These are phyloP conservation scores for Globisporangium nunn DNA, from an alignment of 352 stramenopile species.

Conservation along the genomic window DNA sequence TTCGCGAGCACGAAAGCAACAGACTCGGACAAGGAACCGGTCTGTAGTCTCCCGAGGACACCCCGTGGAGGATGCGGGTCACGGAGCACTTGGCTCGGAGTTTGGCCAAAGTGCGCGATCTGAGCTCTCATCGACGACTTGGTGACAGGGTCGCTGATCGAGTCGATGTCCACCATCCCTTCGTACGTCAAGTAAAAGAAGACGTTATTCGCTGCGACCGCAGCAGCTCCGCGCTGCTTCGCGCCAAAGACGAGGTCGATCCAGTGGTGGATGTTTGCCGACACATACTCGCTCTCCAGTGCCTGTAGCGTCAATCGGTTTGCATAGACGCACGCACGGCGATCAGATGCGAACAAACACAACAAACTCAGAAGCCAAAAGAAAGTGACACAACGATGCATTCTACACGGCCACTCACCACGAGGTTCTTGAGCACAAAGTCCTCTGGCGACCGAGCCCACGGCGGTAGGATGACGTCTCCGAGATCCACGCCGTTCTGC, in stretches of 20 bases:
- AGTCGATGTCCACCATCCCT: conserved; percentile 96
- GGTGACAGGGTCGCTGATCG: conserved; percentile 88
- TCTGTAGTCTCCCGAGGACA: conserved; percentile 4
- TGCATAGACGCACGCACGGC: background rate
- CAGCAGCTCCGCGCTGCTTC: conserved; percentile 69
- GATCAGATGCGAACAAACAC: background rate
- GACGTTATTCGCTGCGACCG: conserved; percentile 93
- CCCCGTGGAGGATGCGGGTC: conserved; percentile 68
- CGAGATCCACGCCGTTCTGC: conserved; percentile 81
- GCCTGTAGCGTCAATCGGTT: conserved; percentile 22
- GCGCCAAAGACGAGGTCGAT: conserved; percentile 84
- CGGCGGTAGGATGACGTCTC: conserved; percentile 92
- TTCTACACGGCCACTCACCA: conserved; percentile 27
- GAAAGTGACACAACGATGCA: no score
- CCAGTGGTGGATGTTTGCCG: conserved; percentile 80
- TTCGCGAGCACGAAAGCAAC: background rate
- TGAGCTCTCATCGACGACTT: conserved; percentile 94
- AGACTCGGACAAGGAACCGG: background rate
- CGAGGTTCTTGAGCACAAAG: conserved; percentile 82
- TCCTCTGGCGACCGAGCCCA: conserved; percentile 81
- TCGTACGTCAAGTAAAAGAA: conserved; percentile 99
- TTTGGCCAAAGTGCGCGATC: conserved; percentile 98
- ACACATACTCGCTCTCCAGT: conserved; percentile 84
- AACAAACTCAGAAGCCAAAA: background rate
- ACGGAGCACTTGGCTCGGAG: conserved; percentile 94